Evolutionary conservation across 345 rosid species (phyloP).

Genomic region (Excoecaria agallocha): DNA sequence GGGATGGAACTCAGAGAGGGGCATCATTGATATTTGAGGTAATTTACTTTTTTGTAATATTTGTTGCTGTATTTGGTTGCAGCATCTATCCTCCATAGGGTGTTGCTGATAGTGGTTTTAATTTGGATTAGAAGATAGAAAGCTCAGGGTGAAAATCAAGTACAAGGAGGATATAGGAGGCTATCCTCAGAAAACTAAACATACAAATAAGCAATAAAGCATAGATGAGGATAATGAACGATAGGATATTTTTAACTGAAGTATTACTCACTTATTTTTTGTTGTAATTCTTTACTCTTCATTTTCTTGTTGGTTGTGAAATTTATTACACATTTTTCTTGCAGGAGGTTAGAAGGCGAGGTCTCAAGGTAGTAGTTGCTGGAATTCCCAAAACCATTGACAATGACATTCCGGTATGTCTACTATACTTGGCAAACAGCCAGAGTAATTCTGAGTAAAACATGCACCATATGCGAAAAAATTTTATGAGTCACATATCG

Average conservation of each 20-base stretch:
- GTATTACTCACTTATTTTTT: too few relatives aligned
- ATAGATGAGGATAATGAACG: background rate
- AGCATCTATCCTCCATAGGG: background rate
- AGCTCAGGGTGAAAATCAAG: background rate
- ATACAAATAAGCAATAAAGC: conserved; percentile 1
- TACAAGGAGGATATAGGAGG: background rate
- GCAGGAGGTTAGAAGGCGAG: conserved; percentile 34
- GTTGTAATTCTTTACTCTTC: too few relatives aligned
- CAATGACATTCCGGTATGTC: conserved; percentile 34
- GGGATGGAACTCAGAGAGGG: conserved; percentile 39
- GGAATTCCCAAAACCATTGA: conserved; percentile 38
- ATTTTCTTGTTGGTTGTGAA: too few relatives aligned
- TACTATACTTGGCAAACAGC: background rate
- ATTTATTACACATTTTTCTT: background rate
- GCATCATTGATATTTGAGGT: conserved; percentile 37
- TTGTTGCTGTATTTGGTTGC: background rate
- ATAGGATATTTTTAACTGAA: background rate
- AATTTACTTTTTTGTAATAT: background rate
- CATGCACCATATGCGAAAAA: background rate
- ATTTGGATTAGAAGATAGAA: conserved; percentile 2
- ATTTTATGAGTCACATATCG: background rate
- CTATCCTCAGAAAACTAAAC: background rate
- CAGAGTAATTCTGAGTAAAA: background rate
- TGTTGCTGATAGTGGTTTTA: background rate
- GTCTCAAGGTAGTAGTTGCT: conserved; percentile 34